phyloP scores from a whole-genome alignment of 768 basidiomycete genomes.

The Leucocoprinus leucothites region DNA sequence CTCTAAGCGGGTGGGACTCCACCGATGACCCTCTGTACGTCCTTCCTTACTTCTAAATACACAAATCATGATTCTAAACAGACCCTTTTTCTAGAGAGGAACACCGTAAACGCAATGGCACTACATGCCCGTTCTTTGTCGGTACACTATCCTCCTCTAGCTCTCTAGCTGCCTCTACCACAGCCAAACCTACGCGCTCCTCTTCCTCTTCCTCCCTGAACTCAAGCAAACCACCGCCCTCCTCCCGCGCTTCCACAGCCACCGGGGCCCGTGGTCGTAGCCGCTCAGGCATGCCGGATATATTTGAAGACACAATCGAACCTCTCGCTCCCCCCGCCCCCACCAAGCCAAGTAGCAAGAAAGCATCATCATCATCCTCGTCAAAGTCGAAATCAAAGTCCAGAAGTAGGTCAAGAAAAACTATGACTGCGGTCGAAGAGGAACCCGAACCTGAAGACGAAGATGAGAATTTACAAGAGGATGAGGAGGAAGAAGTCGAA shows the following conservation, averaged over 20 bases:
- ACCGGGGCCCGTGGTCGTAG: slow-evolving; percentile 15
- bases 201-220: no score
- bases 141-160: slow-evolving; percentile 16
- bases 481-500: neutral
- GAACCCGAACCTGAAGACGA: neutral
- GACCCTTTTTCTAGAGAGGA: slow-evolving; percentile 51
- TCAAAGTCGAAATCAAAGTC: no score
- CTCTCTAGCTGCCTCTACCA: neutral
- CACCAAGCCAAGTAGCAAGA: neutral
- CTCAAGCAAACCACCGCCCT: slow-evolving; percentile 23
- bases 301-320: slow-evolving; percentile 8
- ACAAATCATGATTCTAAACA: neutral
- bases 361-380: no score
- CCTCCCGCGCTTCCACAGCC: slow-evolving; percentile 25
- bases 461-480: neutral
- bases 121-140: slow-evolving; percentile 40
- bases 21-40: slow-evolving; percentile 85
- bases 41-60: neutral
- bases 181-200: slow-evolving; percentile 12
- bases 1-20: slow-evolving; percentile 83
- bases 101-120: slow-evolving; percentile 64
- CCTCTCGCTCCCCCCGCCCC: slow-evolving; percentile 22
- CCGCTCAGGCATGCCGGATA: slow-evolving; percentile 5
- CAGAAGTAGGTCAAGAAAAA: neutral
- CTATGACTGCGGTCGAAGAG: neutral